These are phyloP conservation scores for Boletus sp. DNA, from an alignment of 768 basidiomycete species.

Conservation along the genomic window DNA sequence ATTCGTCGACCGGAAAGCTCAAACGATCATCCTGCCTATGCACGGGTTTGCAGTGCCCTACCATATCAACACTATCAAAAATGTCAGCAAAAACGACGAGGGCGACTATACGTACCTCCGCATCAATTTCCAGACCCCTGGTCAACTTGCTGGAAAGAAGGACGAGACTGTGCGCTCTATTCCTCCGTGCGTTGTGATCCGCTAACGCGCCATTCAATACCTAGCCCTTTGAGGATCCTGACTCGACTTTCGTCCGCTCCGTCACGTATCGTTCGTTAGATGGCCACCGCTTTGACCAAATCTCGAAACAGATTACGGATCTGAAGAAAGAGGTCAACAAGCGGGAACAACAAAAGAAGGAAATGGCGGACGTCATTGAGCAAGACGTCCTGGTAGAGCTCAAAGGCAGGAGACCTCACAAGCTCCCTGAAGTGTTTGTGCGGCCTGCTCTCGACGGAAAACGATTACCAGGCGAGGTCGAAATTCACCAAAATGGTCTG, in stretches of 20 bases:
- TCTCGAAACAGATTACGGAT: constrained; percentile 90
- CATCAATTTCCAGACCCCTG: constrained; percentile 98
- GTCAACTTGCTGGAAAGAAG: constrained; percentile 96
- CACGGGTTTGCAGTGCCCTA: constrained; percentile 96
- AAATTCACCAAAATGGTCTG: constrained; percentile 96
- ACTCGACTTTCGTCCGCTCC: constrained; percentile 93
- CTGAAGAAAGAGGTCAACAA: constrained; percentile 97
- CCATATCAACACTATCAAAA: constrained; percentile 98
- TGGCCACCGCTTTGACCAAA: constrained; percentile 80
- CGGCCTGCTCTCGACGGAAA: constrained; percentile 94
- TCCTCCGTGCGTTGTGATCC: neutral
- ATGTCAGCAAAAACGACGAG: constrained; percentile 95
- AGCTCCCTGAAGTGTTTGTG: constrained; percentile 88
- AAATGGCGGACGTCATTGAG: constrained; percentile 96
- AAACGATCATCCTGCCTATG: constrained; percentile 88
- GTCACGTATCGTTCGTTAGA: constrained; percentile 92
- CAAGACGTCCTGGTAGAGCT: constrained; percentile 88
- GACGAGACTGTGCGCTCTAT: constrained; percentile 74
- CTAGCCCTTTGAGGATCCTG: constrained; percentile 94
- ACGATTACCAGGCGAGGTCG: constrained; percentile 93
- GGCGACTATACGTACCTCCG: constrained; percentile 91
- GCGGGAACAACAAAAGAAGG: constrained; percentile 95
- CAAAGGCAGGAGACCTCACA: constrained; percentile 81
- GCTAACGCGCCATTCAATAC: neutral
- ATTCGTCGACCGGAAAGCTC: constrained; percentile 84